Evolutionary conservation across 768 basidiomycete species (phyloP), one percentile per base, ranked within the genome.

Genomic region (Calocybe cyanea): DNA sequence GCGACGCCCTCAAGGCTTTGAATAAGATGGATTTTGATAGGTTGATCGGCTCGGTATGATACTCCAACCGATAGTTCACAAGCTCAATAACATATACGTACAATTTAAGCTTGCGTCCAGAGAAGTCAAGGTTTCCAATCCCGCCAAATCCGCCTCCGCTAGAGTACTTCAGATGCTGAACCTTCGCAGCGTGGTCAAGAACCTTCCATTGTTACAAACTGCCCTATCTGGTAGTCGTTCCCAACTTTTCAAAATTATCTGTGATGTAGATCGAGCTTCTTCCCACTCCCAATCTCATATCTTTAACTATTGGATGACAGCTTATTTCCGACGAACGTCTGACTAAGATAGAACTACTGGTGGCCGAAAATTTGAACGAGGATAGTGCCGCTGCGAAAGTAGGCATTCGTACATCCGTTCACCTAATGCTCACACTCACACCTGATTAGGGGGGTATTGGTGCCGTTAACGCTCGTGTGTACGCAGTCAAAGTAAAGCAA

Each of bases 11-110:
- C 36, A 85, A 81, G 60, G 63, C 72, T 2, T 63, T 92, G 43
- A 83, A 87, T 59, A 85, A 87, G 57, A 71, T 88, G 61, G 95
- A 98, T 56, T 77, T 95, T 20, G 94, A 97, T 63, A 93, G 87
- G 58, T 67, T 96, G 6, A 85, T 92, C 28, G 80, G 76, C 38
- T 78, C 78, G 20, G 87, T 85, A 56, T 48, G 71, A 52, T 21
- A 7, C 15, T 19, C 24, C 13, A 40, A 34, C 33, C 18, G 7
- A 2, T n/a, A 32, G 8, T 8, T 32, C 31, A 32, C 31, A 32
- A 8, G 31, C 31, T n/a, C n/a, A 32, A 8, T 32, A n/a, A 32
- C 31, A 8, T 14, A 5, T 35, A 7, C 17, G 5, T 14, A 5
- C 14, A 5, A 35, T 35, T 7, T 9, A 24, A 92, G 87, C 76